These are phyloP conservation scores for Penicillium sp. DNA, from an alignment of 2,329 filamentous ascomycete species.

Conservation along the genomic window DNA sequence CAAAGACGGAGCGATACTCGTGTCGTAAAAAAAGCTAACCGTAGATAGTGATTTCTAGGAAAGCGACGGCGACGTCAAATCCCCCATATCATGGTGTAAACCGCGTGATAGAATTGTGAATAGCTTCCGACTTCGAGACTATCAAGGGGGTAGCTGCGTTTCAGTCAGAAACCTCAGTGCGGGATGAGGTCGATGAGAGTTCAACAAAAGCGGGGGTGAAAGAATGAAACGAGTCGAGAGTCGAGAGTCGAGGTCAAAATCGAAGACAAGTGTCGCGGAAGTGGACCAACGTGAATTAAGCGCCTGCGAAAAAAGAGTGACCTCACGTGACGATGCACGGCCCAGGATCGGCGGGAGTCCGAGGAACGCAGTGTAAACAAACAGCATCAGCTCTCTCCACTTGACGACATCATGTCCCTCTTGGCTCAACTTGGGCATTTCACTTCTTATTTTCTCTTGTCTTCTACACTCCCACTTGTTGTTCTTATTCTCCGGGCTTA, in stretches of 20 bases:
- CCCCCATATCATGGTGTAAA: slow-evolving; percentile 19
- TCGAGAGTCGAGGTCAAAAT: not conserved
- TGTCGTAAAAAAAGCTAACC: not conserved
- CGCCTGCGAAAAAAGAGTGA: slow-evolving; percentile 21
- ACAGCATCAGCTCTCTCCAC: slow-evolving; percentile 23
- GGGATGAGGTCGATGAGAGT: not conserved
- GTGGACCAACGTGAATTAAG: slow-evolving; percentile 4
- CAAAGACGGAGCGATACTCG: not conserved
- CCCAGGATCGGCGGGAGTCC: slow-evolving; percentile 32
- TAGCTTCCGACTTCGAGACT: not conserved
- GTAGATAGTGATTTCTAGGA: not conserved
- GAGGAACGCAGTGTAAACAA: slow-evolving; percentile 39
- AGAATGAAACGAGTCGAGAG: not conserved
- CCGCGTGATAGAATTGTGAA: not conserved
- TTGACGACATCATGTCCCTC: slow-evolving; percentile 12
- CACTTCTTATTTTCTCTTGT: not conserved
- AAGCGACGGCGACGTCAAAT: slow-evolving; percentile 10
- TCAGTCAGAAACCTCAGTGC: not conserved
- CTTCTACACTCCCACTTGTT: not conserved
- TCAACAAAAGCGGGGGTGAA: not conserved
- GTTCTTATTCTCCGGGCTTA: slow-evolving; percentile 3
- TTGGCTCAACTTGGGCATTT: slow-evolving; percentile 1
- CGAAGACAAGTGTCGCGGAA: not conserved
- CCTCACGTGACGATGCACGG: slow-evolving; percentile 25
- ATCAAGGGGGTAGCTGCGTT: not conserved